phyloP scores from a whole-genome alignment of 768 basidiomycete genomes.

The Mycena vulgaris region DNA sequence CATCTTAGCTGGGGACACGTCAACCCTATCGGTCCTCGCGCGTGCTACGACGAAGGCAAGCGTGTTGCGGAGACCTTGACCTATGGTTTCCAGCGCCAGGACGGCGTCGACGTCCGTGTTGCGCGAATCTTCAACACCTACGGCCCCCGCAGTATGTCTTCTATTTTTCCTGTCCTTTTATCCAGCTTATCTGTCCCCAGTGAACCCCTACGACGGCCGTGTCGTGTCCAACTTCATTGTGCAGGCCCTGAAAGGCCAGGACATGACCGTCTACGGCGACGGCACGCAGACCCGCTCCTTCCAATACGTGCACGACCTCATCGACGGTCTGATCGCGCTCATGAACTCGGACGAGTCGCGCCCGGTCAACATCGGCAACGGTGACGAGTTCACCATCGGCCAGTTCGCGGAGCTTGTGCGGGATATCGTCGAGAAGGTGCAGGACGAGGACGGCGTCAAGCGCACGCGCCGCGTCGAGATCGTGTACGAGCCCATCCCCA shows the following conservation, averaged over 20 bases:
- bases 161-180: not conserved
- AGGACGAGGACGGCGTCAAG: constrained; percentile 82
- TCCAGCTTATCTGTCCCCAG: constrained; percentile 52
- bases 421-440: constrained; percentile 93
- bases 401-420: constrained; percentile 95
- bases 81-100: constrained; percentile 95
- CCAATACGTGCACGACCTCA: constrained; percentile 98
- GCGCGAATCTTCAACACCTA: constrained; percentile 99
- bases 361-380: constrained; percentile 97
- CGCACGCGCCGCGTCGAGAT: constrained; percentile 71
- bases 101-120: constrained; percentile 95
- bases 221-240: constrained; percentile 99
- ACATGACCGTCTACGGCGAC: constrained; percentile 98
- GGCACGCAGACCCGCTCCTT: constrained; percentile 95
- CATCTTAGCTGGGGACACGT: constrained; percentile 92
- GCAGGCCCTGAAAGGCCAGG: constrained; percentile 95
- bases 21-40: constrained; percentile 97
- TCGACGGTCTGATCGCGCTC: constrained; percentile 92
- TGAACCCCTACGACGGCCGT: constrained; percentile 97
- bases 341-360: constrained; percentile 97
- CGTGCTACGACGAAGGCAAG: constrained; percentile 99
- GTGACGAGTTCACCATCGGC: constrained; percentile 96
- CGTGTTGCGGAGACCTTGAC: constrained; percentile 98
- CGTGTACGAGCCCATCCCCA: constrained; percentile 86
- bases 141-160: constrained; percentile 81